These are phyloP conservation scores for Phyllosticta citriasiana DNA, from an alignment of 2,329 filamentous ascomycete genomes.

Conservation along the genomic window DNA sequence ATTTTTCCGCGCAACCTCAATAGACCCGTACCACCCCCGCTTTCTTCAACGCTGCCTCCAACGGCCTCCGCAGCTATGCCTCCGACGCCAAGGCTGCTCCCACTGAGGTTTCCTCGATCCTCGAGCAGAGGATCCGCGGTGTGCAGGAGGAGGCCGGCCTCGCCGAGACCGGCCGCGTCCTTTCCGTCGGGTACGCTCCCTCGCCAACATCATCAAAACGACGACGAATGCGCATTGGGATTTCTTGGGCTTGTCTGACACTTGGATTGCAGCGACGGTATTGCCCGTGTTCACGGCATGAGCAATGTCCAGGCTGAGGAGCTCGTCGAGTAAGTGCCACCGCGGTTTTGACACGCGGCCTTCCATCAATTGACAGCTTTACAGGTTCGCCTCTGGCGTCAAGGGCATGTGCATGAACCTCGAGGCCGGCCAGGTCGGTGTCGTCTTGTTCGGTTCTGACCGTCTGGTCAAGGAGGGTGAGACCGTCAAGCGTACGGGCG, in stretches of 20 bases:
- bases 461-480: slow-evolving; percentile 99
- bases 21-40: slow-evolving; percentile 81
- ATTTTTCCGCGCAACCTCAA: slow-evolving; percentile 36
- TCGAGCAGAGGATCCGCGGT: slow-evolving; percentile 98
- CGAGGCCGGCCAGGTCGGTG: slow-evolving; percentile 99
- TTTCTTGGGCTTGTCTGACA: slow-evolving; percentile 21
- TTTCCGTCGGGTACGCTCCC: slow-evolving; percentile 87
- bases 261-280: slow-evolving; percentile 76
- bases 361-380: slow-evolving; percentile 8
- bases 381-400: slow-evolving; percentile 95
- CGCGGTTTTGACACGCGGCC: slow-evolving; percentile 13
- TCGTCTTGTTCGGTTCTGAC: slow-evolving; percentile 99
- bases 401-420: slow-evolving; percentile 99
- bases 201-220: slow-evolving; percentile 20
- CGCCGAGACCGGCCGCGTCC: slow-evolving; percentile 96
- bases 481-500: slow-evolving; percentile 98
- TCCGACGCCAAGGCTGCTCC: slow-evolving; percentile 88
- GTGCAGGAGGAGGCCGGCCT: slow-evolving; percentile 94
- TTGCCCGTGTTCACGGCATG: slow-evolving; percentile 99
- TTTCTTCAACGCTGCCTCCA: slow-evolving; percentile 58
- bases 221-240: slow-evolving; percentile 13
- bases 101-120: slow-evolving; percentile 97
- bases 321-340: slow-evolving; percentile 84
- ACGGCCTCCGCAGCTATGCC: slow-evolving; percentile 79
- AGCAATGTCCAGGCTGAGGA: slow-evolving; percentile 99